Evolutionary conservation across 352 stramenopile genomes (phyloP), one percentile per base, ranked within the genome.

Genomic region (Peronospora belbahrii): DNA sequence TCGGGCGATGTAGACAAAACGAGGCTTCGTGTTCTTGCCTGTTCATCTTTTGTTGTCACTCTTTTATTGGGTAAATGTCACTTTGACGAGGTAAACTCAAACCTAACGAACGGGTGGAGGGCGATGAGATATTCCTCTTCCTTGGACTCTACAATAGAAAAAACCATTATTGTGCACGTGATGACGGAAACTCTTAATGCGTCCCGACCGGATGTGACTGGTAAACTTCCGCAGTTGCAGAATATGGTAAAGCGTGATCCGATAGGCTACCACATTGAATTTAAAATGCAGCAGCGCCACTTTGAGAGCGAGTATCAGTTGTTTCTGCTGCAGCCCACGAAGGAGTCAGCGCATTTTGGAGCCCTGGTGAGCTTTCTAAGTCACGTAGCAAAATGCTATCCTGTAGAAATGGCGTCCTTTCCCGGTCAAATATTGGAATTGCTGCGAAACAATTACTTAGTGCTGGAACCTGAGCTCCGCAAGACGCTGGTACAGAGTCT

Each of bases 201-300:
- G 42, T 88, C 77, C 19, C 72, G 82, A 23, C 75, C 79, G 50
- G 80, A 94, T 70, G 76, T 93, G 74, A 85, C 91, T 59, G 78
- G 74, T 62, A 93, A 95, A 74, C 71, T 98, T 35, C 87, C 94
- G 46, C 91, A 97, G 74, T 79, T 98, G 37, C 96, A 99, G 80
- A 99, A 99, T 76, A 88, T 98, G 58, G 95, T 98, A 27, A 99
- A 99, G 76, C 87, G 97, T 23, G 96, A 99, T 65, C 95, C 95
- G 6, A 54, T 79, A 32, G 92, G 83, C 41, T 99, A 99, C 76
- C 75, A 82, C 40, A 91, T 94, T 45, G 97, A 99, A 74, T 99
- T 98, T 70, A 77, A 97, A 59, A 96, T 97, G 67, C 95, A 99
- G 73, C 48, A 94, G 42, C 89, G 89, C 27, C 94, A 97, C 67